Conservation (phyloP, 2,329 filamentous ascomycete species). For the Stylonectria norvegica region DNA sequence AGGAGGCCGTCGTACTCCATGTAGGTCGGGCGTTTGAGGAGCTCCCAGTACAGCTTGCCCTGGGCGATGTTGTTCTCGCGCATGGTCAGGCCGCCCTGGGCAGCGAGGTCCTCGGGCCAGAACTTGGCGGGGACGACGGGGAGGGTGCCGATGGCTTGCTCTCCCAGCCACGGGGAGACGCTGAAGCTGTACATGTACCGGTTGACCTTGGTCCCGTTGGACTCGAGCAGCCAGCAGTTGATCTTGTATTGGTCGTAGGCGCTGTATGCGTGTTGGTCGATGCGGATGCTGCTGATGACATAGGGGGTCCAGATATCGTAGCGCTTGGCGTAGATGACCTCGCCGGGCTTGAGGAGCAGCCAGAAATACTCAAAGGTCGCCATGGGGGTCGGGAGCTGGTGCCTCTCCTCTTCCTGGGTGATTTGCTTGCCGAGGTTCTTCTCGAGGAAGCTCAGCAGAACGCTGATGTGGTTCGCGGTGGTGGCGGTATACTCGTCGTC, state of each 20-base stretch:
- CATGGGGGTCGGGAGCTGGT: conserved; percentile 35
- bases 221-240: conserved; percentile 43
- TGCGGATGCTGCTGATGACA: conserved; percentile 36
- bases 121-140: conserved; percentile 41
- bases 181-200: conserved; percentile 37
- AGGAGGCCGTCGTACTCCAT: conserved; percentile 45
- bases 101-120: conserved; percentile 36
- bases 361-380: conserved; percentile 46
- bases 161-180: conserved; percentile 40
- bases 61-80: conserved; percentile 37
- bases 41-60: conserved; percentile 46
- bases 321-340: conserved; percentile 41
- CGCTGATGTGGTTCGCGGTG: conserved; percentile 43
- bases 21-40: conserved; percentile 43
- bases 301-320: conserved; percentile 41
- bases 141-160: conserved; percentile 42
- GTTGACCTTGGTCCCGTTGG: conserved; percentile 30
- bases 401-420: conserved; percentile 39
- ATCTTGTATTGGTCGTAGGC: conserved; percentile 27
- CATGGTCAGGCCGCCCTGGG: conserved; percentile 32
- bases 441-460: conserved; percentile 43
- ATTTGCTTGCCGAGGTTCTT: conserved; percentile 36
- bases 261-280: conserved; percentile 8
- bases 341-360: conserved; percentile 45
- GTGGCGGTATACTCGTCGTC: conserved; percentile 38